Base-by-base conservation (phyloP, 345 rosid genomes). In the Syzygium aromaticum region DNA sequence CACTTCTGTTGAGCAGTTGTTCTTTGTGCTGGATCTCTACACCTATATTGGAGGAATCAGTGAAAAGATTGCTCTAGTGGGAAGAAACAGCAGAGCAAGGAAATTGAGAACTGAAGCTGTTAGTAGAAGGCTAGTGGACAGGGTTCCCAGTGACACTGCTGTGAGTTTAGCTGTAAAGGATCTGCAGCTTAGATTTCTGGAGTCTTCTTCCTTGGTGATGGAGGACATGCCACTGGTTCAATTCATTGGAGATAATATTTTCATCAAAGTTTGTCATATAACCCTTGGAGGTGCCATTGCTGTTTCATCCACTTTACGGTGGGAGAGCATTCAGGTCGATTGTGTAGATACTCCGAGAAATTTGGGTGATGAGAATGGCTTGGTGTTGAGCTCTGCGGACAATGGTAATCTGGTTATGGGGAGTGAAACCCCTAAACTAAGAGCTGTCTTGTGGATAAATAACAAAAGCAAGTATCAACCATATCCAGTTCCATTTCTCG, bases 201-300 rank as follows among this genome's bases (percentile, higher is more conserved):
- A 96, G 91, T 93, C 97, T 86, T 94, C 96, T 49, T 90, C 93
- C 52, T 84, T 85, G 57, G 88, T 91, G 87, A 92, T 90, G 87
- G 93, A 94, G 91, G 98, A 91, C 88, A 90, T 86, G 93, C 99
- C 98, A 85, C 95, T 98, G 54, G 99, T 94, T 91, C 99, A 95
- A 89, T 96, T 98, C 89, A 89, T 88, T 87, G 99, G 99, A 88
- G 94, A 95, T 86, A 95, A 91, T 91, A 93, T 98, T 89, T 92
- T 85, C 84, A 86, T 93, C 89, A 96, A 96, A 91, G 99, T 98
- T 86, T 78, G 93, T 91, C 99, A 98, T 87, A 95, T 99, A 92
- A 96, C 98, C 85, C 99, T 98, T 56, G 99, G 99, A 38, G 99
- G 99, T 84, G 99, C 99, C 51, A 85, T 96, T 89, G 99, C 95